Base-by-base conservation (phyloP, 768 basidiomycete genomes). In the Hygrophorus russula region DNA sequence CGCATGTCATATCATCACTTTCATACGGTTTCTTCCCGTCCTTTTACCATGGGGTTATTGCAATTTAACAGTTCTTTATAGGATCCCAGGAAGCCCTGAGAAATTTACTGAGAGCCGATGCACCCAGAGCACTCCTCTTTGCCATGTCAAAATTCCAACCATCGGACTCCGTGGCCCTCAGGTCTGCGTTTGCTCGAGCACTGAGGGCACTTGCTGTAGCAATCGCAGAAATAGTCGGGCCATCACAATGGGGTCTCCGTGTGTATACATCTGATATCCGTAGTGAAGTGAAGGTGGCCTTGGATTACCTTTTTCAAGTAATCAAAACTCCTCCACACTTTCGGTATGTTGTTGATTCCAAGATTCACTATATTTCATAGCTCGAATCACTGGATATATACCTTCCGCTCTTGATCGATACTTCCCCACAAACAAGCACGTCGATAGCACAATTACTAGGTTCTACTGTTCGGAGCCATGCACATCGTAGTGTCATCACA, bases 1-100 rank as follows among this genome's bases (percentile, higher is more conserved):
- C 84, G 0, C 80, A 86, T 50, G 70, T 88, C 30, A 65, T 88
- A 12, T 72, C 82, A 0, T 88, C 86, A 0, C 65, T 89, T 10
- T 72, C 83, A 0, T 81, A 83, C 48, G 83, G 82, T 77, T 15
- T 31, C 30, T 28, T 24, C 13, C 1, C 35, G 7, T 38, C 13
- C 14, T n/a, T n/a, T n/a, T 29, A 38, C 17, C 41, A 5, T 27
- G 12, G 11, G 42, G n/a, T 30, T 40, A 18, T 31, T 0, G 7
- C 34, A 9, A 15, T 33, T 29, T 10, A 28, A 35, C 35, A 9
- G n/a, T 32, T 14, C 37, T 10, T 33, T 27, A 7, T 43, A 80
- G 80, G 83, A 15, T 80, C 83, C 0, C 71, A 76, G 17, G 70
- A 71, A 13, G 75, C 80, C 0, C 64, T 88, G 0, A 60, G 64